Base-by-base conservation (phyloP, 345 rosid species). In the Viola odorata region DNA sequence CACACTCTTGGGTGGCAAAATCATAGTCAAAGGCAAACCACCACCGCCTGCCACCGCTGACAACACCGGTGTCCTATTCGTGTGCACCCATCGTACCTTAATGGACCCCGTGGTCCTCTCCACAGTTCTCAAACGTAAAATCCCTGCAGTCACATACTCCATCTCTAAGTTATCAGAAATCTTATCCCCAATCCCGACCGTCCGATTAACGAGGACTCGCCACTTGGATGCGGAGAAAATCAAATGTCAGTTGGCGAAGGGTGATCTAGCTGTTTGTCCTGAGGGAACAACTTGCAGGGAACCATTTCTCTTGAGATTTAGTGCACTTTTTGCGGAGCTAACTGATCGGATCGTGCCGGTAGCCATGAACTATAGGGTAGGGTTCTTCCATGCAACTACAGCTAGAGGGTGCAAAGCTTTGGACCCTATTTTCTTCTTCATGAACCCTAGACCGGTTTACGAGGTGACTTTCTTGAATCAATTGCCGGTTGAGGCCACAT, bases 241-340 rank as follows among this genome's bases (percentile, higher is more conserved):
- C 72, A 87, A 85, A 70, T 52, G 62, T 4, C 78, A 80, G 45
- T 50, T 92, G 36, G 53, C 79, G 37, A 73, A 78, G 41, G 91
- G 94, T 0, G 98, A 92, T 50, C 71, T 92, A 6, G 98, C 75
- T 4, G 96, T 89, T 0, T 92, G 96, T 48, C 98, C 96, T 0
- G 96, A 92, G 67, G 98, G 98, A 32, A 92, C 98, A 4, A 92
- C 98, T 4, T 92, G 98, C 47, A 78, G 98, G 5, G 98, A 92
- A 40, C 98, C 98, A 4, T 89, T 89, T 61, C 65, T 89, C 9
- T 61, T 92, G 48, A 71, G 98, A 53, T 92, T 92, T 56, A 89
- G 96, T 44, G 96, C 85, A 6, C 87, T 89, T 11, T 92, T 92
- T 39, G 98, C 96, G 0, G 98, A 91, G 57, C 59, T 87, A 54